These are phyloP conservation scores for Apocynum venetum DNA, from an alignment of 257 asterid species.

Conservation along the genomic window DNA sequence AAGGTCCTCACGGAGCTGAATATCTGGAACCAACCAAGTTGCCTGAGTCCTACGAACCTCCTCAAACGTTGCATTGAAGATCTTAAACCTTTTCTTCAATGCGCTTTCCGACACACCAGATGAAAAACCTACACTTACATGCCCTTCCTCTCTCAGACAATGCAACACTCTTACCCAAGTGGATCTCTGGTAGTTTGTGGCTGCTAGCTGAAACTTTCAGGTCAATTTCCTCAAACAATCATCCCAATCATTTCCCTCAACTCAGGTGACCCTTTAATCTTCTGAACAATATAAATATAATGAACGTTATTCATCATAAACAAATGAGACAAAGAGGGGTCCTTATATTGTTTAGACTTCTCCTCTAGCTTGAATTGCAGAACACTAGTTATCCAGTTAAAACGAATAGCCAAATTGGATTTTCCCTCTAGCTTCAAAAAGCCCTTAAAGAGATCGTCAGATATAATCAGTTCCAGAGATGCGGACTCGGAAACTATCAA, in stretches of 20 bases:
- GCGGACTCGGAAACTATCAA: conserved; percentile 65
- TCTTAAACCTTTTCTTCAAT: conserved; percentile 70
- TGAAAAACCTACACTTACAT: conserved; percentile 65
- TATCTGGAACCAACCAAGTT: conserved; percentile 73
- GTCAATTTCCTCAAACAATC: conserved; percentile 52
- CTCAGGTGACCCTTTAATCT: conserved; percentile 65
- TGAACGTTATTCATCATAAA: conserved; percentile 92
- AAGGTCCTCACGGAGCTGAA: conserved; percentile 81
- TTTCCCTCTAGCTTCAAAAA: conserved; percentile 53
- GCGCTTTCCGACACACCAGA: conserved; percentile 82
- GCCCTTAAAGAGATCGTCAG: conserved; percentile 31
- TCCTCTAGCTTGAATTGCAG: conserved; percentile 76
- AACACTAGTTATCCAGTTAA: conserved; percentile 71
- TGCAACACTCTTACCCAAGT: conserved; percentile 75
- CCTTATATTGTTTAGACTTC: conserved; percentile 71
- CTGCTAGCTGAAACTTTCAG: conserved; percentile 49
- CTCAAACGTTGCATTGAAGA: conserved; percentile 80
- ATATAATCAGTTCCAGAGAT: conserved; percentile 40
- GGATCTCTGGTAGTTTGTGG: conserved; percentile 66
- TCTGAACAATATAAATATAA: conserved; percentile 50
- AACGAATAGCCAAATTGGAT: conserved; percentile 62
- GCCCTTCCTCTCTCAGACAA: conserved; percentile 79
- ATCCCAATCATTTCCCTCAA: conserved; percentile 88
- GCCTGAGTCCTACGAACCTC: conserved; percentile 83
- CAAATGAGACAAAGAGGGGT: conserved; percentile 61